phyloP scores from a whole-genome alignment of 2,329 filamentous ascomycete genomes.

The Fusarium sarcochroum region DNA sequence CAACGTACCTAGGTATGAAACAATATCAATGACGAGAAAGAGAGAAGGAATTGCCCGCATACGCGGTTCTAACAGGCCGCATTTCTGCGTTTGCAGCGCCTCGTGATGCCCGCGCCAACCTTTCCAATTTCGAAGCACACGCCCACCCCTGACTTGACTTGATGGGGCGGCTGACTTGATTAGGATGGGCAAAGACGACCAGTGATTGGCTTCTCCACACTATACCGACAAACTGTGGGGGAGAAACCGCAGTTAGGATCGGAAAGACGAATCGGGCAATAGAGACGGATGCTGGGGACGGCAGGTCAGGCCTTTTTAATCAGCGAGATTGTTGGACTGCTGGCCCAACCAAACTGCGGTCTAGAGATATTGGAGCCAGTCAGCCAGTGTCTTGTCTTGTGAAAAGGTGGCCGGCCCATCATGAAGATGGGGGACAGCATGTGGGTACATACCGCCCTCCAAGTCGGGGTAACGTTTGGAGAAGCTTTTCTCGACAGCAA shows the following conservation, averaged over 20 bases:
- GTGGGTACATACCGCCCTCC: conserved; percentile 23
- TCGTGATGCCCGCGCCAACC: conserved; percentile 44
- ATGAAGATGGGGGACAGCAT: conserved; percentile 26
- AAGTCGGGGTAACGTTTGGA: conserved; percentile 39
- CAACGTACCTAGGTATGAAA: background rate
- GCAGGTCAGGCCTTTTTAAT: conserved; percentile 29
- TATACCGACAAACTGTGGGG: conserved; percentile 46
- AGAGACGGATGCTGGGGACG: conserved; percentile 32
- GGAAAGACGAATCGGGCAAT: conserved; percentile 39
- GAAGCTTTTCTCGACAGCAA: conserved; percentile 10
- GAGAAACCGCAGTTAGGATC: conserved; percentile 33
- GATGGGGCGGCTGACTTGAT: conserved; percentile 43
- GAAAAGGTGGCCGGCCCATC: conserved; percentile 4
- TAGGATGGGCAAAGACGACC: conserved; percentile 13
- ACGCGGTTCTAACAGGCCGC: conserved; percentile 36
- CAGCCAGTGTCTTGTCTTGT: background rate
- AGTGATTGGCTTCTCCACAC: conserved; percentile 50
- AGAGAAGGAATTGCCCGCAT: background rate
- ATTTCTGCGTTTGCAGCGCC: conserved; percentile 43
- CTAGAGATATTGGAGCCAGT: background rate
- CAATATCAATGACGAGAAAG: conserved; percentile 20
- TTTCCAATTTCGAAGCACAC: conserved; percentile 25
- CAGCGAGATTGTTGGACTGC: conserved; percentile 3
- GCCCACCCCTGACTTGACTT: conserved; percentile 33
- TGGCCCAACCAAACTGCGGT: conserved; percentile 6